These are phyloP conservation scores for Moricandia moricandioides DNA, from an alignment of 345 rosid species.

Conservation along the genomic window DNA sequence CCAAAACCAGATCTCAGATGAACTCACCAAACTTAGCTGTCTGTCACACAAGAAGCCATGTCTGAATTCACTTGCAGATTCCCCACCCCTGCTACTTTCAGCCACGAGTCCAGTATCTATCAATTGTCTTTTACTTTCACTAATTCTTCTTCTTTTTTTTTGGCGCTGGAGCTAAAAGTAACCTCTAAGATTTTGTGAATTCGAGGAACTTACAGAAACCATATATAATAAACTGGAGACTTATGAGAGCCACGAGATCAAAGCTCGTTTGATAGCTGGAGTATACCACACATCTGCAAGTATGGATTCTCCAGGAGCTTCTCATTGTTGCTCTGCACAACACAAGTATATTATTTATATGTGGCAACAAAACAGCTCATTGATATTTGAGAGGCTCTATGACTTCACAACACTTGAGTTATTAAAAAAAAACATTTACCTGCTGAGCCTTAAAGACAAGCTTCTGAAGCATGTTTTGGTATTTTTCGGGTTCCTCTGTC, in stretches of 20 bases:
- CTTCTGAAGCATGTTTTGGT: slow-evolving; percentile 93
- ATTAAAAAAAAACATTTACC: slow-evolving; percentile 41
- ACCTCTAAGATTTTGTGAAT: slow-evolving; percentile 19
- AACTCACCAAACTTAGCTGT: slow-evolving; percentile 5
- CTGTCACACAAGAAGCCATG: slow-evolving; percentile 17
- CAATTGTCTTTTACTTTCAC: slow-evolving; percentile 10
- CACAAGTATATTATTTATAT: background rate
- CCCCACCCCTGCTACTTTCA: slow-evolving; percentile 19
- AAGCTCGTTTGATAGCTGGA: slow-evolving; percentile 76
- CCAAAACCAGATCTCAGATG: slow-evolving; percentile 13
- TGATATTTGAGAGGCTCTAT: background rate
- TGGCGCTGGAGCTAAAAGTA: slow-evolving; percentile 4
- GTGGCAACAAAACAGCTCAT: slow-evolving; percentile 7
- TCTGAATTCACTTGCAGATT: slow-evolving; percentile 3
- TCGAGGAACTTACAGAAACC: slow-evolving; percentile 22
- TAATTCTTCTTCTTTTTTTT: slow-evolving; percentile 7
- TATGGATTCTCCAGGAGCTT: slow-evolving; percentile 93
- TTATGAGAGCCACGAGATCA: slow-evolving; percentile 30
- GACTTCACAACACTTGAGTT: background rate
- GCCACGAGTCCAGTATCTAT: slow-evolving; percentile 21
- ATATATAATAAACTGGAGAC: slow-evolving; percentile 24
- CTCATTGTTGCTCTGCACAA: slow-evolving; percentile 89
- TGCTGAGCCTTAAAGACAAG: slow-evolving; percentile 95
- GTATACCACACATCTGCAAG: slow-evolving; percentile 97
- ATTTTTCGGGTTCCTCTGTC: slow-evolving; percentile 94